Evolutionary conservation across 2,329 filamentous ascomycete genomes (phyloP).

Genomic region (Aspergillus phoenicis): DNA sequence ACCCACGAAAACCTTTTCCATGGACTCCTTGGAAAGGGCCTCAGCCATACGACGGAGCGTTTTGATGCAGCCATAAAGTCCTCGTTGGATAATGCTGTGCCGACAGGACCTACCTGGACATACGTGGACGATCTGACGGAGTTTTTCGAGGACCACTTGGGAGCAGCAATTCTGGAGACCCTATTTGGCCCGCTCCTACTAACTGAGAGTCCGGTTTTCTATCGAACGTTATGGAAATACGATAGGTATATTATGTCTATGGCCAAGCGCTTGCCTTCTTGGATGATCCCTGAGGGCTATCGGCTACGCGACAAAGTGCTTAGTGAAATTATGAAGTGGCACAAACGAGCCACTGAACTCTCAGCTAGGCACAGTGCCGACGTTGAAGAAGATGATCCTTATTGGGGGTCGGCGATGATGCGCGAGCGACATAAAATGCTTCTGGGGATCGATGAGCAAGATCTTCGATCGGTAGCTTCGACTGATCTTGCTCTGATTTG

Average conservation of each 20-base stretch:
- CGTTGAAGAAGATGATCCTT: neutral
- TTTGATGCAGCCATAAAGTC: neutral
- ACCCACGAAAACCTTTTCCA: neutral
- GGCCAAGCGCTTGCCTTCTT: neutral
- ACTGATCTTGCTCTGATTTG: slow-evolving; percentile 7
- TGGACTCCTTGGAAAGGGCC: neutral
- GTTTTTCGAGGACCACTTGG: slow-evolving; percentile 6
- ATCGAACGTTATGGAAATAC: neutral
- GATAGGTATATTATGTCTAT: neutral
- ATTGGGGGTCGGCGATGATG: slow-evolving; percentile 8
- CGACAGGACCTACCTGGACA: neutral
- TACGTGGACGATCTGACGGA: neutral
- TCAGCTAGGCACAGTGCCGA: neutral
- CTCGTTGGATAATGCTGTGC: neutral
- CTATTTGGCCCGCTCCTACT: slow-evolving; percentile 1
- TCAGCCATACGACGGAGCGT: neutral
- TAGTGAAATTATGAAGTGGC: neutral
- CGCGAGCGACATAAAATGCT: slow-evolving; percentile 6
- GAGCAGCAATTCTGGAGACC: neutral
- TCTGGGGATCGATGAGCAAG: neutral
- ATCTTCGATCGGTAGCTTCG: slow-evolving; percentile 4
- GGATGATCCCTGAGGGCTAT: neutral
- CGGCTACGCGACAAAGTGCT: slow-evolving; percentile 3
- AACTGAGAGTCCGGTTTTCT: neutral
- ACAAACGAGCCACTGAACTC: neutral